These are phyloP conservation scores for Acacia acuminata DNA, from an alignment of 306 rosid species.

Conservation along the genomic window DNA sequence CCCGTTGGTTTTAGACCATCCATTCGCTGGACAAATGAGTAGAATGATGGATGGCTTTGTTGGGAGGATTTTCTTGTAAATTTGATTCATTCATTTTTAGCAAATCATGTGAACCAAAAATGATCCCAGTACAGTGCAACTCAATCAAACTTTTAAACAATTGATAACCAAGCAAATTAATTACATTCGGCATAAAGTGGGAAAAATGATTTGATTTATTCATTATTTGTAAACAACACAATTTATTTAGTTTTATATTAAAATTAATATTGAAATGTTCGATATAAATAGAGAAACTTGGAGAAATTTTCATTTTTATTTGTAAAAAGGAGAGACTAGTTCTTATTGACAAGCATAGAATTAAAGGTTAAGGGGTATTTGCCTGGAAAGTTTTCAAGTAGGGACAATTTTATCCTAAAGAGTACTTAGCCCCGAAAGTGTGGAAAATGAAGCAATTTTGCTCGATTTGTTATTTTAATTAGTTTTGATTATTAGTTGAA, in stretches of 20 bases:
- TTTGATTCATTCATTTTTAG: not conserved
- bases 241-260: not conserved
- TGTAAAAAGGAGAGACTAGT: no score
- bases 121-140: not conserved
- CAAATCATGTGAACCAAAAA: not conserved
- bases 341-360: no score
- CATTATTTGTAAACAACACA: not conserved
- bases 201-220: not conserved
- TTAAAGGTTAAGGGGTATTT: no score
- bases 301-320: no score
- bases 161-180: not conserved
- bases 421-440: no score
- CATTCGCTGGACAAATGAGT: not conserved
- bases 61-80: not conserved
- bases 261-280: not conserved
- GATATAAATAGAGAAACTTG: no score
- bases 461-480: fast-evolving
- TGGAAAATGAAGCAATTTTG: no score
- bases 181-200: not conserved
- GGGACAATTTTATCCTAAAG: no score
- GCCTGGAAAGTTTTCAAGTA: no score
- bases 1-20: not conserved
- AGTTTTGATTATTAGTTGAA: no score
- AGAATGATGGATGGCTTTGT: not conserved
- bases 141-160: not conserved